Conservation (phyloP, 805 yeast genomes). For the Candida sphagnicola region DNA sequence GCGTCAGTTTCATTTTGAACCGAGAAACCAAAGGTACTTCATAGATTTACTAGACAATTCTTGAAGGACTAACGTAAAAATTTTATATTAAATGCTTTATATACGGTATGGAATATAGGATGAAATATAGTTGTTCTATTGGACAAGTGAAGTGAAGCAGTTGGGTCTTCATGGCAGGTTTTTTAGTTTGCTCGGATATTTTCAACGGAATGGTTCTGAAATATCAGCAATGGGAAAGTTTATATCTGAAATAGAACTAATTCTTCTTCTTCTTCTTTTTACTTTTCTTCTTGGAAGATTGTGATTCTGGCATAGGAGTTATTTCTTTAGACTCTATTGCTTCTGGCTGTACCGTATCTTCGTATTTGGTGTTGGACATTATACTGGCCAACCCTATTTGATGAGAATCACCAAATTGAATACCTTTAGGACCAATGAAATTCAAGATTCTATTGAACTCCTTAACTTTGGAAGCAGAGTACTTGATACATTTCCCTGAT, state of each 20-base stretch:
- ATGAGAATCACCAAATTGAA: conserved; percentile 27
- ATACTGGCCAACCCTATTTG: conserved; percentile 35
- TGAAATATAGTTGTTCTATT: too few species aligned
- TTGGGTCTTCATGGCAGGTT: too few species aligned
- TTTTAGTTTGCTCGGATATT: too few species aligned
- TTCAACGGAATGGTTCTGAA: not conserved
- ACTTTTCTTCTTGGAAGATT: conserved; percentile 21
- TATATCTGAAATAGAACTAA: not conserved
- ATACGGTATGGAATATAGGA: not conserved
- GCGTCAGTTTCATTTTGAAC: too few species aligned
- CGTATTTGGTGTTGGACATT: conserved; percentile 35
- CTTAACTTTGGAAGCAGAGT: conserved; percentile 57
- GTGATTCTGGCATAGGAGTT: conserved; percentile 9
- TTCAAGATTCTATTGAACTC: conserved; percentile 72
- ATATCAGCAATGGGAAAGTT: not conserved
- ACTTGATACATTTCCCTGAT: conserved; percentile 58
- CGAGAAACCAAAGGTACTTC: too few species aligned
- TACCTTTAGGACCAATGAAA: conserved; percentile 69
- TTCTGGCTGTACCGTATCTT: conserved; percentile 14
- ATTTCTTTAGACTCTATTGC: conserved; percentile 5
- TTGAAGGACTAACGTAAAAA: conserved; percentile 1
- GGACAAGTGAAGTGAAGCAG: too few species aligned
- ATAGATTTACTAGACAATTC: too few species aligned
- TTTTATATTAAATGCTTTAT: conserved; percentile 4
- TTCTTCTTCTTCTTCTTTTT: conserved; percentile 26